phyloP scores from a whole-genome alignment of 1,284 basidiomycete genomes.

The Cryptococcus sp. region DNA sequence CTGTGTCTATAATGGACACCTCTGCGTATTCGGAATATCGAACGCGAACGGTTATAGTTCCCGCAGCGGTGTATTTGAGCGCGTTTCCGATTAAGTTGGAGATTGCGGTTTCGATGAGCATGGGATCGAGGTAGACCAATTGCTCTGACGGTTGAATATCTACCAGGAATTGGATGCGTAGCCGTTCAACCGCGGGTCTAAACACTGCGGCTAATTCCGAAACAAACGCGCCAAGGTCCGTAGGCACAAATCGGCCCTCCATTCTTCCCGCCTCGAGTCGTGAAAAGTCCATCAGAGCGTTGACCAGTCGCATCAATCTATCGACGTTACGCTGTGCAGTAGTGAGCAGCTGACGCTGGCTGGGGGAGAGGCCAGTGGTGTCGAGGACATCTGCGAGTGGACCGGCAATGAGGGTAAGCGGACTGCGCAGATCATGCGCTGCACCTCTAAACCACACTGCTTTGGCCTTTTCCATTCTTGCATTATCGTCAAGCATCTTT shows the following conservation, averaged over 20 bases:
- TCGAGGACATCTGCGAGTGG: constrained; percentile 37
- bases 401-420: constrained; percentile 34
- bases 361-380: constrained; percentile 6
- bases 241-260: constrained; percentile 35
- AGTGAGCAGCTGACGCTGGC: constrained; percentile 15
- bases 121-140: constrained; percentile 41
- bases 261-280: constrained; percentile 38
- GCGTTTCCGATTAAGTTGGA: constrained; percentile 43
- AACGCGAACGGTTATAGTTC: constrained; percentile 22
- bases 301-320: constrained; percentile 36
- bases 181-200: constrained; percentile 26
- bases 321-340: constrained; percentile 36
- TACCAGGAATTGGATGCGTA: constrained; percentile 34
- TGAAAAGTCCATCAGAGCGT: constrained; percentile 36
- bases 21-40: constrained; percentile 24
- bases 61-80: constrained; percentile 32
- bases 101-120: constrained; percentile 47
- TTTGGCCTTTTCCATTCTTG: constrained; percentile 22
- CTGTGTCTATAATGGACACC: constrained; percentile 44
- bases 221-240: constrained; percentile 38
- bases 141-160: constrained; percentile 29
- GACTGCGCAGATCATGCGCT: constrained; percentile 35
- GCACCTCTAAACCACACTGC: constrained; percentile 34
- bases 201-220: constrained; percentile 46
- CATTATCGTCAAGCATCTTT: constrained; percentile 10